These are phyloP conservation scores for Paracoccidioides lutzii DNA, from an alignment of 2,329 filamentous ascomycete genomes.

Conservation along the genomic window DNA sequence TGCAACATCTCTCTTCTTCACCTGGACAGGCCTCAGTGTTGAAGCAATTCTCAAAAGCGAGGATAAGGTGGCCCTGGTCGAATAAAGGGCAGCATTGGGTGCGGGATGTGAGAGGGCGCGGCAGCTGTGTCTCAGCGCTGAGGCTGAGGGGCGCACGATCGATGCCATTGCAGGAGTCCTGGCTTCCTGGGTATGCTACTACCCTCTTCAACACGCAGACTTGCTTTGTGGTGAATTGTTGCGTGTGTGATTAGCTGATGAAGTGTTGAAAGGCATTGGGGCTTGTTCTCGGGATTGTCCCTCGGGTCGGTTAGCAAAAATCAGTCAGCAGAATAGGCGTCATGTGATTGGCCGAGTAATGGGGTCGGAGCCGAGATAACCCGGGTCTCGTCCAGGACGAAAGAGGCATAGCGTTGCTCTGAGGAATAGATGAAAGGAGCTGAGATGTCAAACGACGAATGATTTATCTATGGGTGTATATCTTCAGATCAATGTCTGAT, in stretches of 20 bases:
- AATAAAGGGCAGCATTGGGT: conserved; percentile 12
- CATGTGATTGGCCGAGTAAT: conserved; percentile 9
- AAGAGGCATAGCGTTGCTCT: not conserved
- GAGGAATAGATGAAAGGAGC: not conserved
- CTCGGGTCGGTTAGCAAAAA: not conserved
- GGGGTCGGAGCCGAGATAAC: conserved; percentile 9
- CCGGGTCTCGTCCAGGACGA: conserved; percentile 5
- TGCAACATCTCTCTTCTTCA: conserved; percentile 23
- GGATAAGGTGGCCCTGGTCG: conserved; percentile 6
- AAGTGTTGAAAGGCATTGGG: not conserved
- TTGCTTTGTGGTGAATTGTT: not conserved
- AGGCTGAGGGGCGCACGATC: conserved; percentile 25
- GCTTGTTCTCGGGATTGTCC: conserved; percentile 2
- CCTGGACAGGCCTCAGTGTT: conserved; percentile 14
- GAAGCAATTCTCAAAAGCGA: conserved; percentile 11
- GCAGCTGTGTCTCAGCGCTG: conserved; percentile 25
- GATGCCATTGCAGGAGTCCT: conserved; percentile 24
- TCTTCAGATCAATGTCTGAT: no score
- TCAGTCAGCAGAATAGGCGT: conserved; percentile 10
- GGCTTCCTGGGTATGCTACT: not conserved
- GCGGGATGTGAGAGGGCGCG: conserved; percentile 23
- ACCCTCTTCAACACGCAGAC: not conserved
- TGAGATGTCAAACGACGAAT: not conserved
- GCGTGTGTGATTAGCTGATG: not conserved
- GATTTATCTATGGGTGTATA: no score